Conservation (phyloP, 106 monocot species). For the Dendrobium huoshanense region DNA sequence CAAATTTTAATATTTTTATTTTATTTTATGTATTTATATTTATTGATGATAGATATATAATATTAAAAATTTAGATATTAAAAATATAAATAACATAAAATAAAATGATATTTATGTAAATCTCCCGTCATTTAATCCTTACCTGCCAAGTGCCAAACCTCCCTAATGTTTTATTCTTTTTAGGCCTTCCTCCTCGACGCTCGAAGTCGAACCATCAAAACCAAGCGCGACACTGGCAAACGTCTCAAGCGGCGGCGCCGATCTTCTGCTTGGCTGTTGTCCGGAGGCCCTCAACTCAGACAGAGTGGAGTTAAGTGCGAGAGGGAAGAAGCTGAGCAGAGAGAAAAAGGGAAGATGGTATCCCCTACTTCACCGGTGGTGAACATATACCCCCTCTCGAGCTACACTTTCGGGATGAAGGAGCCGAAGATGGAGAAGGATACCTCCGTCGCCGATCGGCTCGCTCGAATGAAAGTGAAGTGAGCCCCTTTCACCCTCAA, state of each 20-base stretch:
- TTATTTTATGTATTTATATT: no score
- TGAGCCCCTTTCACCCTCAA: slow-evolving; percentile 11
- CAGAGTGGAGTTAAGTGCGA: not conserved
- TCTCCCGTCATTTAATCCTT: no score
- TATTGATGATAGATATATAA: no score
- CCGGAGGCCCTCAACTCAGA: not conserved
- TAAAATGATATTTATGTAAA: no score
- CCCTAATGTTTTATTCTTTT: no score
- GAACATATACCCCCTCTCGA: slow-evolving; percentile 76
- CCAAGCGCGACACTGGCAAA: not conserved
- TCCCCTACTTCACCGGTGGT: slow-evolving; percentile 32
- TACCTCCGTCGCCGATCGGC: slow-evolving; percentile 96
- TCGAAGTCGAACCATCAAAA: not conserved
- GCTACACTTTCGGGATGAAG: slow-evolving; percentile 94
- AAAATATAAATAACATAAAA: no score
- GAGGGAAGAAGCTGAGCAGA: not conserved
- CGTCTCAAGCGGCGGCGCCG: not conserved
- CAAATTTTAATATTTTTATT: no score
- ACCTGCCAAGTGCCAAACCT: no score
- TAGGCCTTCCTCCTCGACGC: no score
- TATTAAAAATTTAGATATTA: no score
- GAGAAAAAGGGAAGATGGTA: not conserved
- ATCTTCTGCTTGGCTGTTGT: not conserved
- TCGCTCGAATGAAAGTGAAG: slow-evolving; percentile 98
- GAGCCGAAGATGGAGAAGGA: slow-evolving; percentile 99